Evolutionary conservation across 1,284 basidiomycete genomes (phyloP), one percentile per base, ranked within the genome.

Genomic region (Bondarzewia mesenterica): DNA sequence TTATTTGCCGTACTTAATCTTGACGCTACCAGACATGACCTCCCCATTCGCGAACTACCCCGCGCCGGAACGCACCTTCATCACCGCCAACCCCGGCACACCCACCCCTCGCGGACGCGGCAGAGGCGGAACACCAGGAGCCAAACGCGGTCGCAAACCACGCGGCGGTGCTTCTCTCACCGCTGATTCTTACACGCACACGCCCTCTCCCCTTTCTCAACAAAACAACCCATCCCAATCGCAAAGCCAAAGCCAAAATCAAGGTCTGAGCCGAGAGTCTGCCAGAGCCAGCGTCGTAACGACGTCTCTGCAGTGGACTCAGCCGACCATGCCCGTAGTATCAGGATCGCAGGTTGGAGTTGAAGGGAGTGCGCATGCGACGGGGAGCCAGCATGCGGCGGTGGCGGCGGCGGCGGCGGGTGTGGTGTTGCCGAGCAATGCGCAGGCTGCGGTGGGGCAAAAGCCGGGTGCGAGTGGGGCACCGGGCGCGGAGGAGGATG

Each of bases 401-500:
- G 14, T 7, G 23, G 39, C 23, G 16, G 39, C 39, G 7, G 23
- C 39, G 7, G 32, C 29, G 6, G 20, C 29, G 16, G 29, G 20
- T 36, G 40, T 43, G 15, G 20, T 37, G 12, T 16, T 41, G 32
- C 29, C 47, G n/a, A 56, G 52, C 2, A 32, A 32, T n/a, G 52
- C 48, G 5, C 42, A 35, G 23, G 26, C 22, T 15, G 12, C 21
- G 6, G 14, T 14, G 20, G 57, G 57, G 20, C 63, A 65, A 21
- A 58, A 63, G 18, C 63, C 54, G 15, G 53, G 47, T 3, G 50
- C 49, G 5, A 49, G 50, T 7, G 27, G 54, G 7, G 57, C 46
- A 10, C 36, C 23, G n/a, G 51, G 44, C 35, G 46, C 47, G 45
- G 70, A 67, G 39, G 71, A 70, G 44, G 70, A 75, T 18, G 84